Evolutionary conservation across 2,329 filamentous ascomycete genomes (phyloP).

Genomic region (Didymella exigua): DNA sequence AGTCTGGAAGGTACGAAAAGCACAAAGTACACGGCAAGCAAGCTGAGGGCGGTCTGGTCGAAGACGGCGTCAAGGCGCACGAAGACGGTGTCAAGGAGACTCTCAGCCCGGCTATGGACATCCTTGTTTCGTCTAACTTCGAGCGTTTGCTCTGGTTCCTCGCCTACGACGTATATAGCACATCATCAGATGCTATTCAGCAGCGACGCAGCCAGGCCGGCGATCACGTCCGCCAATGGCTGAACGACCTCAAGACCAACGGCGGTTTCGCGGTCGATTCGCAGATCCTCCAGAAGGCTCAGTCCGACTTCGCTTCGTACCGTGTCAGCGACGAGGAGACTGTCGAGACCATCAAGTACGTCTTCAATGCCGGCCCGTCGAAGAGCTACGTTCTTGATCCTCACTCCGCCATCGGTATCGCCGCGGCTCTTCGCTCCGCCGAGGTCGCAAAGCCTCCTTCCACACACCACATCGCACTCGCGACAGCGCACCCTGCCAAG

Average conservation of each 20-base stretch:
- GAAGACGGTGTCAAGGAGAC: slow-evolving; percentile 84
- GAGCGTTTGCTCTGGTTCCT: slow-evolving; percentile 95
- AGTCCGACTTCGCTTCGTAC: slow-evolving; percentile 80
- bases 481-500: slow-evolving; percentile 95
- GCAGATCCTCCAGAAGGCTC: slow-evolving; percentile 73
- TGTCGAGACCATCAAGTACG: slow-evolving; percentile 53
- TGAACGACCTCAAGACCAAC: slow-evolving; percentile 76
- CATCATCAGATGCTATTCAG: slow-evolving; percentile 48
- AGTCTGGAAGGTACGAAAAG: slow-evolving; percentile 88
- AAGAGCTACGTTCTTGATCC: slow-evolving; percentile 83
- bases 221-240: slow-evolving; percentile 78
- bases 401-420: slow-evolving; percentile 86
- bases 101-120: slow-evolving; percentile 95
- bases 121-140: slow-evolving; percentile 94
- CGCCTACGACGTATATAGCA: slow-evolving; percentile 61
- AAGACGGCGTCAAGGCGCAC: slow-evolving; percentile 67
- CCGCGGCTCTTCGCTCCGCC: slow-evolving; percentile 74
- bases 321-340: slow-evolving; percentile 63
- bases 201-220: slow-evolving; percentile 61
- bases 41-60: slow-evolving; percentile 60
- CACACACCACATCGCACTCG: slow-evolving; percentile 77
- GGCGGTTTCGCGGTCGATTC: slow-evolving; percentile 83
- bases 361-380: slow-evolving; percentile 56
- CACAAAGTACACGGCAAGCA: slow-evolving; percentile 65
- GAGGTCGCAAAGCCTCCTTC: slow-evolving; percentile 54